Conservation (phyloP, 148 eudicot species). For the Talinum fruticosum region DNA sequence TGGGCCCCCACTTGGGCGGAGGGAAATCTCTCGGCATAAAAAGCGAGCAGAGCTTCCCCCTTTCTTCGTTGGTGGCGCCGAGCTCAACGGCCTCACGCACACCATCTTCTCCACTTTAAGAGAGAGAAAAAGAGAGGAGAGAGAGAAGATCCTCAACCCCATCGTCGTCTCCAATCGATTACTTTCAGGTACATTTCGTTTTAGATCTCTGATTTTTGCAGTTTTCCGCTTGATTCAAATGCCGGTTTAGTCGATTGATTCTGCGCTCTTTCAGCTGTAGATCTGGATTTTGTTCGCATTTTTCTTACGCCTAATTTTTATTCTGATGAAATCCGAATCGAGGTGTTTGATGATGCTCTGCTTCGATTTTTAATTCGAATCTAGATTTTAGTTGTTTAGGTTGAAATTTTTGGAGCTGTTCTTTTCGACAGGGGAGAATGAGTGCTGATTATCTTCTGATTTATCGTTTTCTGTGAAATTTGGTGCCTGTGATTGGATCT, state of each 20-base stretch:
- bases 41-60: background rate
- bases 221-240: background rate
- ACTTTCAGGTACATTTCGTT: background rate
- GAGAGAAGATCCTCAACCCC: background rate
- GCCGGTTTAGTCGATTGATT: background rate
- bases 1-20: background rate
- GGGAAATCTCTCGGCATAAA: background rate
- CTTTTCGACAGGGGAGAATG: background rate
- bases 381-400: background rate
- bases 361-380: background rate
- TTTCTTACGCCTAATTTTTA: background rate
- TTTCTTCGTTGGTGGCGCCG: constrained; percentile 3
- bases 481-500: constrained; percentile 4
- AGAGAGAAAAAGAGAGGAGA: background rate
- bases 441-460: background rate
- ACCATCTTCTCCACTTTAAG: background rate
- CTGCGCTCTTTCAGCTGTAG: background rate
- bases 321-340: background rate
- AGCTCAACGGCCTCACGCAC: background rate
- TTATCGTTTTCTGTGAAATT: background rate
- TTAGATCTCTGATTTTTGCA: background rate
- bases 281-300: background rate
- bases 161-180: background rate
- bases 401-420: background rate
- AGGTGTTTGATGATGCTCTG: background rate